Evolutionary conservation across 2,329 filamentous ascomycete species (phyloP).

Genomic region (Neoarthrinium moseri): DNA sequence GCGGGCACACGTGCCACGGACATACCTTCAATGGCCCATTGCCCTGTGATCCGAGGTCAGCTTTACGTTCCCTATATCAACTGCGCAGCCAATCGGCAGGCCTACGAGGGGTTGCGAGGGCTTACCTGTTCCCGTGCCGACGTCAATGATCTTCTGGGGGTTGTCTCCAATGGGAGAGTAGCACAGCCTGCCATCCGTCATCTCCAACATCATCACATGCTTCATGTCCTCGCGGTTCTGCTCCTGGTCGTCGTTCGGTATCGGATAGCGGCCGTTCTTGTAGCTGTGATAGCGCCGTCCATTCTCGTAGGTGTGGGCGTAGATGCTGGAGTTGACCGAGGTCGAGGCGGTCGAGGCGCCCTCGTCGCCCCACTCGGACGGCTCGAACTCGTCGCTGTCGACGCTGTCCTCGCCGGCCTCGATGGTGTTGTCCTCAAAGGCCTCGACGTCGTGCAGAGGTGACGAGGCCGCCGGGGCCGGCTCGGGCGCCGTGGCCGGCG

Average conservation of each 20-base stretch:
- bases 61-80: too few relatives aligned
- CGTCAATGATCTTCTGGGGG: conserved; percentile 34
- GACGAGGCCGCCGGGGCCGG: neutral
- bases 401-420: conserved; percentile 8
- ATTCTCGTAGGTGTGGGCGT: conserved; percentile 41
- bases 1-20: conserved; percentile 39
- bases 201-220: conserved; percentile 26
- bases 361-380: conserved; percentile 16
- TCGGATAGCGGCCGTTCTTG: conserved; percentile 35
- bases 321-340: conserved; percentile 33
- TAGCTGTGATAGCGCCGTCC: conserved; percentile 41
- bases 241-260: conserved; percentile 43
- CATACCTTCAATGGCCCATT: conserved; percentile 21
- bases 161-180: conserved; percentile 38
- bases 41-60: neutral
- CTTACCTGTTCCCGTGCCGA: conserved; percentile 47
- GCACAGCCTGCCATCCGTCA: conserved; percentile 34
- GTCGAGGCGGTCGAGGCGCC: conserved; percentile 18
- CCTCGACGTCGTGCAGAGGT: neutral
- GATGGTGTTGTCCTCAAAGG: conserved; percentile 8
- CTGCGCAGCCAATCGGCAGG: neutral
- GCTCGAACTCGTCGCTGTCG: conserved; percentile 17
- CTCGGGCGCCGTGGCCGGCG: neutral
- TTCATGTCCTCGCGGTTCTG: conserved; percentile 37
- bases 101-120: neutral